These are phyloP conservation scores for Candolleomyces eurysporus DNA, from an alignment of 768 basidiomycete genomes.

Conservation along the genomic window DNA sequence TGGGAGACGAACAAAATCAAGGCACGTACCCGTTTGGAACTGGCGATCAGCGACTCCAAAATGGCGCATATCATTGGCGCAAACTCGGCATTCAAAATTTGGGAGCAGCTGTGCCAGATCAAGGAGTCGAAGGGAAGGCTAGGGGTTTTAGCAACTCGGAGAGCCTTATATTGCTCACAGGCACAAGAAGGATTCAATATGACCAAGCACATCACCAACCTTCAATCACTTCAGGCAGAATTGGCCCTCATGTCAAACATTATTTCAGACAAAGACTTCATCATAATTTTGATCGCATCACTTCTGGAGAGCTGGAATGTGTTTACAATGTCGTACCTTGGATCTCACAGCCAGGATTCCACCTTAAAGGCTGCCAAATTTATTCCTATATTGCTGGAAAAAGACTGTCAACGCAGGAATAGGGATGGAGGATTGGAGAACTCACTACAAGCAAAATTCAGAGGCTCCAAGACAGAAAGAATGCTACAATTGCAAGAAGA, in stretches of 20 bases:
- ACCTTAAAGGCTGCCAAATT: slow-evolving; percentile 13
- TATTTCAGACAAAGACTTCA: slow-evolving; percentile 21
- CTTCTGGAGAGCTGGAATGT: slow-evolving; percentile 22
- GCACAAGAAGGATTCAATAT: slow-evolving; percentile 21
- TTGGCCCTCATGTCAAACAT: slow-evolving; percentile 17
- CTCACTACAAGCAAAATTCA: too few species aligned
- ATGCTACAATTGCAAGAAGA: slow-evolving; percentile 30
- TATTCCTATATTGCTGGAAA: slow-evolving; percentile 11
- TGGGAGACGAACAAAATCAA: slow-evolving; percentile 19
- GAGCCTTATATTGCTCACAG: slow-evolving; percentile 14
- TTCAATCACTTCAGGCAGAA: slow-evolving; percentile 18
- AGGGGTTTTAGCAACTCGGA: slow-evolving; percentile 17
- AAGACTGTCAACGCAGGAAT: background rate
- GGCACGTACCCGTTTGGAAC: slow-evolving; percentile 16
- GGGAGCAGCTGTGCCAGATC: slow-evolving; percentile 18
- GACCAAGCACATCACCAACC: slow-evolving; percentile 18
- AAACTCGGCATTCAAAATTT: slow-evolving; percentile 16
- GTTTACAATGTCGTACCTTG: slow-evolving; percentile 18
- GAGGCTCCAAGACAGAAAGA: background rate
- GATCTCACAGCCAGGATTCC: slow-evolving; percentile 10
- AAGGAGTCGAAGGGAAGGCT: slow-evolving; percentile 18
- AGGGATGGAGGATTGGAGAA: too few species aligned
- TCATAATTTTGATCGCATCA: slow-evolving; percentile 20
- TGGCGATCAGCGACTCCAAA: slow-evolving; percentile 19
- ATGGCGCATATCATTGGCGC: slow-evolving; percentile 21